Evolutionary conservation across 352 stramenopile genomes (phyloP).

Genomic region (Globisporangium carolinianum): DNA sequence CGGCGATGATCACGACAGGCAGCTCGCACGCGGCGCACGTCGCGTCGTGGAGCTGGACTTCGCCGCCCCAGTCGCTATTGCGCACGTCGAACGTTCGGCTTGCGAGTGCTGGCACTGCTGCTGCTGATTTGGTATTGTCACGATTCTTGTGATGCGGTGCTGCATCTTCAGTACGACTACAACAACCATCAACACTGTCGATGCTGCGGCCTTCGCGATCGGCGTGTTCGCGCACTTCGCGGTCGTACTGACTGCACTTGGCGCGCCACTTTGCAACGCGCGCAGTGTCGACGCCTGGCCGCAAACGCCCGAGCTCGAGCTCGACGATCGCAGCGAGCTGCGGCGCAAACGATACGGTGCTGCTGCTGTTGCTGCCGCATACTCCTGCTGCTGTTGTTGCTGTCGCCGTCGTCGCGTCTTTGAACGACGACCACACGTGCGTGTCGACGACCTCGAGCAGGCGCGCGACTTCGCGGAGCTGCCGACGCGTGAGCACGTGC

Average conservation of each 20-base stretch:
- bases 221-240: slow-evolving; percentile 14
- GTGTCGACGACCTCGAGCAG: slow-evolving; percentile 81
- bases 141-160: too few relatives aligned
- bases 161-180: too few relatives aligned
- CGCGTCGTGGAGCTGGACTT: slow-evolving; percentile 81
- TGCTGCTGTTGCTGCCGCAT: slow-evolving; percentile 2
- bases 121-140: background rate
- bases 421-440: slow-evolving; percentile 75
- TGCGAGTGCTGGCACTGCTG: background rate
- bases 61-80: slow-evolving; percentile 83
- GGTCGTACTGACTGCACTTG: slow-evolving; percentile 54
- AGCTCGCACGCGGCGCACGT: slow-evolving; percentile 68
- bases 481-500: slow-evolving; percentile 55
- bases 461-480: slow-evolving; percentile 54
- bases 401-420: slow-evolving; percentile 39
- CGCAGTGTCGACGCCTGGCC: slow-evolving; percentile 29
- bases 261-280: slow-evolving; percentile 46
- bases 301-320: slow-evolving; percentile 44
- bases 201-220: background rate
- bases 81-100: slow-evolving; percentile 68
- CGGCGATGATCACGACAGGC: slow-evolving; percentile 72
- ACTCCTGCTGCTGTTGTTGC: too few relatives aligned
- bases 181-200: too few relatives aligned
- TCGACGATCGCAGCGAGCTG: slow-evolving; percentile 64
- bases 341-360: slow-evolving; percentile 53